These are phyloP conservation scores for Trichoderma brevicompactum DNA, from an alignment of 2,329 filamentous ascomycete genomes.

Conservation along the genomic window DNA sequence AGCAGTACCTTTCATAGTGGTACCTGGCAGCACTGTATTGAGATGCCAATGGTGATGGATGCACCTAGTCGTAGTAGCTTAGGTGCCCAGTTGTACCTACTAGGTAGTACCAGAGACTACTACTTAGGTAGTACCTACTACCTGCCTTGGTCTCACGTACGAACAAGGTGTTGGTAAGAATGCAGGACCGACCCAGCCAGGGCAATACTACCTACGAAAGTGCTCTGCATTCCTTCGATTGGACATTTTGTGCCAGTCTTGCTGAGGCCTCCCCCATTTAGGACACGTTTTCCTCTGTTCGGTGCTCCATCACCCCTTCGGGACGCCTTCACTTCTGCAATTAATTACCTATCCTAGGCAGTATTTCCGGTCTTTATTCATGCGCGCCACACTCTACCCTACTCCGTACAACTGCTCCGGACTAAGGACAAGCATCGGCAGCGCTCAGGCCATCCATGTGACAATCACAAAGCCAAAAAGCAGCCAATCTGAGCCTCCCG, in stretches of 20 bases:
- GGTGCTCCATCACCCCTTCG: background rate
- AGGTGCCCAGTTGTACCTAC: too few relatives aligned
- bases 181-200: background rate
- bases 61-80: too few relatives aligned
- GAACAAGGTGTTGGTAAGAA: background rate
- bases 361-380: conserved; percentile 24
- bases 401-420: conserved; percentile 13
- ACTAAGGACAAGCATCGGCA: conserved; percentile 6
- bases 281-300: conserved; percentile 18
- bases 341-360: conserved; percentile 19
- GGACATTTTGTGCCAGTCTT: background rate
- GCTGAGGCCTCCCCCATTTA: conserved; percentile 18
- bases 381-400: conserved; percentile 17
- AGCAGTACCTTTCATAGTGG: too few relatives aligned
- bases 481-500: conserved; percentile 5
- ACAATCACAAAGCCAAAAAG: background rate
- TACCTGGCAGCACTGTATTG: too few relatives aligned
- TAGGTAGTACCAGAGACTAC: too few relatives aligned
- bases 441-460: conserved; percentile 19
- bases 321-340: conserved; percentile 7
- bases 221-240: background rate
- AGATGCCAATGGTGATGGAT: too few relatives aligned
- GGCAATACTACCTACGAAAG: background rate
- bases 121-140: background rate
- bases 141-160: background rate